A percentile compares a stretch with the other conserved stretches of the same genome.
Conservation (phyloP, 2,329 filamentous ascomycete genomes). For the Aspergillus pseudonomiae region DNA sequence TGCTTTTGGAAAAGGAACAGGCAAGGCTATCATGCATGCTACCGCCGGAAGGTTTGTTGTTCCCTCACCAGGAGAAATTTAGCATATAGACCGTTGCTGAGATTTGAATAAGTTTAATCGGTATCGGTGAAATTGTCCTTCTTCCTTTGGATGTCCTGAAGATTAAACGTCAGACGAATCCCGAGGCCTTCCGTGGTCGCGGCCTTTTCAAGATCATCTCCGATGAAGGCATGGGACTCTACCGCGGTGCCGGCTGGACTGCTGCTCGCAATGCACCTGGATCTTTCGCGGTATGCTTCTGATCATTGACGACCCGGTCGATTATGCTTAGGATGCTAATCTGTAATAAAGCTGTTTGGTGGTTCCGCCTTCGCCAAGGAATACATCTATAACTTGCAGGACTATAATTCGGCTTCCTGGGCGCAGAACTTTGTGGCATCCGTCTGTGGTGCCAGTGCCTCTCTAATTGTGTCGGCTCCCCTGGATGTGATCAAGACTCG, state of each 20-base stretch:
- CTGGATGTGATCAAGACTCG: constrained; percentile 98
- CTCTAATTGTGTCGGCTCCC: constrained; percentile 93
- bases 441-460: constrained; percentile 90
- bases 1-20: constrained; percentile 92
- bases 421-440: constrained; percentile 96
- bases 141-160: constrained; percentile 95
- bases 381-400: constrained; percentile 83
- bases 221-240: constrained; percentile 93
- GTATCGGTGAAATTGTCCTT: constrained; percentile 95
- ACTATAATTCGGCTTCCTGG: constrained; percentile 96
- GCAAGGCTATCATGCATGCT: constrained; percentile 97
- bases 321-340: constrained; percentile 1
- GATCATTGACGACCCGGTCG: background rate
- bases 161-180: constrained; percentile 99
- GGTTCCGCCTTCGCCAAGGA: constrained; percentile 97
- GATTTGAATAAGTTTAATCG: constrained; percentile 69
- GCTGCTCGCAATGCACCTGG: constrained; percentile 95
- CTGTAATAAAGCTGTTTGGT: constrained; percentile 76
- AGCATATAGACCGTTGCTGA: background rate
- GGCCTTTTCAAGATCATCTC: constrained; percentile 86
- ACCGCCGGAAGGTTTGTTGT: constrained; percentile 77
- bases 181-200: constrained; percentile 93
- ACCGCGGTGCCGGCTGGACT: constrained; percentile 97
- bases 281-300: constrained; percentile 80
- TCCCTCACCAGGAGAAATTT: background rate